Evolutionary conservation across 2,329 filamentous ascomycete genomes (phyloP).

Genomic region (Calonectria hongkongensis): DNA sequence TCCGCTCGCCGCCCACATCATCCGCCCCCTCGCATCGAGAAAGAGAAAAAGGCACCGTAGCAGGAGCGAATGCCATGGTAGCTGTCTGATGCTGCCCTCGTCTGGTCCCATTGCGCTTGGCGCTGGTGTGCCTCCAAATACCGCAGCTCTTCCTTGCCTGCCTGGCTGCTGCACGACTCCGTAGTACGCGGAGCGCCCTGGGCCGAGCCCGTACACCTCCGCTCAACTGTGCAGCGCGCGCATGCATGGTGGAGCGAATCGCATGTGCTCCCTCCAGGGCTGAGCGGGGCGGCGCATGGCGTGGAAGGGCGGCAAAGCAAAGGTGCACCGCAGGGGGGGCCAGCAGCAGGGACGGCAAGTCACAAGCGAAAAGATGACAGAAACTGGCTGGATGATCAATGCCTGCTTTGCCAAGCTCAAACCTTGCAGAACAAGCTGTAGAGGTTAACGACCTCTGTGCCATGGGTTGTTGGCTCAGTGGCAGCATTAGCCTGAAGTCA

Average conservation of each 20-base stretch:
- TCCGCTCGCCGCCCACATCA: background rate
- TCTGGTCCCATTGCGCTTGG: background rate
- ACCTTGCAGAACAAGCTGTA: slow-evolving; percentile 12
- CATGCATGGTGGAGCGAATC: slow-evolving; percentile 29
- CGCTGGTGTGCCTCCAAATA: background rate
- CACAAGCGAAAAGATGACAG: slow-evolving; percentile 30
- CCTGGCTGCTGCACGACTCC: slow-evolving; percentile 8
- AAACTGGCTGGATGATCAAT: slow-evolving; percentile 23
- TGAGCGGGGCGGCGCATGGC: slow-evolving; percentile 20
- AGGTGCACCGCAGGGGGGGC: slow-evolving; percentile 5
- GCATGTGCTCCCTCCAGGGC: slow-evolving; percentile 26
- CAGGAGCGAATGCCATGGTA: background rate
- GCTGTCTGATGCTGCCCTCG: background rate
- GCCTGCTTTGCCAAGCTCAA: slow-evolving; percentile 6
- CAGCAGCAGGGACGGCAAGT: background rate
- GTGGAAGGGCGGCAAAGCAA: slow-evolving; percentile 23
- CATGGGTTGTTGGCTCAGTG: background rate
- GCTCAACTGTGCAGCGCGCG: slow-evolving; percentile 5
- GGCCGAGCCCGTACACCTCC: background rate
- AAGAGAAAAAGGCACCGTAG: background rate
- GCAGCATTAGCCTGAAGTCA: slow-evolving; percentile 12
- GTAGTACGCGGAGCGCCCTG: slow-evolving; percentile 21
- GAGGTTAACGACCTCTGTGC: background rate
- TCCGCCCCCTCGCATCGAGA: slow-evolving; percentile 26
- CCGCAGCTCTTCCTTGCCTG: background rate